These are phyloP conservation scores for Nakazawaea populi DNA, from an alignment of 805 yeast genomes.

Conservation along the genomic window DNA sequence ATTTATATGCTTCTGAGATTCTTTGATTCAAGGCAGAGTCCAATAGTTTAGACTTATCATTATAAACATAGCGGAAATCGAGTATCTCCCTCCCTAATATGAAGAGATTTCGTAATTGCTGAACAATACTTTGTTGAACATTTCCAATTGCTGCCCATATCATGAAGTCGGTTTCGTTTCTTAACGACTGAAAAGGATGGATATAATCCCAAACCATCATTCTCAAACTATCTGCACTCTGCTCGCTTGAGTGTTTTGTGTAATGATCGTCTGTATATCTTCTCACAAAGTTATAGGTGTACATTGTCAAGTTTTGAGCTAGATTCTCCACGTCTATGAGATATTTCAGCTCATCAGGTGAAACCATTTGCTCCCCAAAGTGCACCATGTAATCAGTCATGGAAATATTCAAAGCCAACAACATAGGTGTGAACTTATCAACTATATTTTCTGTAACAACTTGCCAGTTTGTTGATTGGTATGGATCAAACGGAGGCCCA, in stretches of 20 bases:
- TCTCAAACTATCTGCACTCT: conserved; percentile 21
- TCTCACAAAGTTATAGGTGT: conserved; percentile 38
- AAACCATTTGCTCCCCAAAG: conserved; percentile 3
- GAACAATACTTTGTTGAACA: conserved; percentile 33
- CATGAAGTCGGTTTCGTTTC: conserved; percentile 35
- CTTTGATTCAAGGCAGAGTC: conserved; percentile 14
- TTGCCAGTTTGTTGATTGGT: conserved; percentile 49
- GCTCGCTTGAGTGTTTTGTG: conserved; percentile 11
- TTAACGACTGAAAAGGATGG: conserved; percentile 33
- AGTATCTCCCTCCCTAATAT: conserved; percentile 23
- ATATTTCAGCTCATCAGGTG: neutral
- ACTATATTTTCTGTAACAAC: conserved; percentile 40
- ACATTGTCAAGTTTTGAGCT: conserved; percentile 30
- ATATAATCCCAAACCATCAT: conserved; percentile 41
- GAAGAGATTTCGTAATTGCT: conserved; percentile 30
- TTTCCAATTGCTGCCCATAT: conserved; percentile 42
- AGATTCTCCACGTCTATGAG: conserved; percentile 9
- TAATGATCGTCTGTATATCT: conserved; percentile 29
- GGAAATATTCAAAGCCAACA: conserved; percentile 35
- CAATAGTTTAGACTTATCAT: conserved; percentile 4
- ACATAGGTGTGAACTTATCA: conserved; percentile 46
- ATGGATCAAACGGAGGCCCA: conserved; percentile 29
- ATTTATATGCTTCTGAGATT: conserved; percentile 10
- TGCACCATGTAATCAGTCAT: conserved; percentile 16
- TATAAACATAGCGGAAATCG: conserved; percentile 13